Conservation (phyloP, 495 filamentous ascomycete genomes). For the Lineolata rhizophorae region DNA sequence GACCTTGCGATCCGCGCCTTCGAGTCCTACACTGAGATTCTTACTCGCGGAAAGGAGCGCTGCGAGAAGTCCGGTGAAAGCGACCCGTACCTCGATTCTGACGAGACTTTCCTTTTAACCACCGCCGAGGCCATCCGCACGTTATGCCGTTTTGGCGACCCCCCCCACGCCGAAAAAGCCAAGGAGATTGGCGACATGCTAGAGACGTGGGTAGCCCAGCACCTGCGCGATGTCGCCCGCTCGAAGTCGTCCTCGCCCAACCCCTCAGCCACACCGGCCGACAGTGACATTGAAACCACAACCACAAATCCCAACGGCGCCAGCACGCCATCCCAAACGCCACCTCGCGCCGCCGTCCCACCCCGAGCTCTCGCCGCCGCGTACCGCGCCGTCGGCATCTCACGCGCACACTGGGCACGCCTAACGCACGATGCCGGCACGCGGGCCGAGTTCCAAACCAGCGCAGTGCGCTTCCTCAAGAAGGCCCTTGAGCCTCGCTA, state of each 20-base stretch:
- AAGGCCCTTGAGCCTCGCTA: slow-evolving; percentile 43
- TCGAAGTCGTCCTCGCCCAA: slow-evolving; percentile 1
- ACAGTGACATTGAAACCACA: too few species aligned
- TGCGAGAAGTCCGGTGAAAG: slow-evolving; percentile 51
- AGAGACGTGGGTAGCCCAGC: slow-evolving; percentile 37
- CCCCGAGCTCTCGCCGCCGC: slow-evolving; percentile 36
- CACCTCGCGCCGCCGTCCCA: slow-evolving; percentile 21
- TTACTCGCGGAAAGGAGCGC: slow-evolving; percentile 57
- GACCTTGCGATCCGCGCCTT: slow-evolving; percentile 69
- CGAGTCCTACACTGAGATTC: slow-evolving; percentile 72
- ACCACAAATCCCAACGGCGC: too few species aligned
- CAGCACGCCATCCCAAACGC: too few species aligned
- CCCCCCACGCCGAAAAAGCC: slow-evolving; percentile 55
- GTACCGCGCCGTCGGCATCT: slow-evolving; percentile 63
- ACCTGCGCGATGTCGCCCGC: slow-evolving; percentile 6
- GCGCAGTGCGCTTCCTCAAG: slow-evolving; percentile 51
- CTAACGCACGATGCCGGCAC: slow-evolving; percentile 49
- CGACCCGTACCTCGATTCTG: slow-evolving; percentile 54
- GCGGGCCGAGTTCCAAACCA: slow-evolving; percentile 42
- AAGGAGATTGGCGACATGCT: slow-evolving; percentile 39
- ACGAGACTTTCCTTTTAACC: slow-evolving; percentile 51
- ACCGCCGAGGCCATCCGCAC: slow-evolving; percentile 55
- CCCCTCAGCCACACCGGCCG: too few species aligned
- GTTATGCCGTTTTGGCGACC: slow-evolving; percentile 59
- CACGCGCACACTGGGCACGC: slow-evolving; percentile 66